Conservation (phyloP, 2,329 filamentous ascomycete genomes). For the Fusarium mexicanum region DNA sequence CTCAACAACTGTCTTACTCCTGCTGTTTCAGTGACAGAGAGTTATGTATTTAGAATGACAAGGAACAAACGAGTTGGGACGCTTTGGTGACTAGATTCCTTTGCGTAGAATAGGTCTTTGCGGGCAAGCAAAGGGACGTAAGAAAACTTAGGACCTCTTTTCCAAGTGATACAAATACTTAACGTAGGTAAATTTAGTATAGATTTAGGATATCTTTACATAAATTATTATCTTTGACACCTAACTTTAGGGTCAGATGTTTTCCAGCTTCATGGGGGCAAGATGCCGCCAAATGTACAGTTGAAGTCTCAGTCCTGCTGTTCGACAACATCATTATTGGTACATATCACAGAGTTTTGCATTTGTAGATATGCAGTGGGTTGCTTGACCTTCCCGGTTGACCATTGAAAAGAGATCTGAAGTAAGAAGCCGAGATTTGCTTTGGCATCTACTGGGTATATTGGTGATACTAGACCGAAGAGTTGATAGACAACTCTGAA, state of each 20-base stretch:
- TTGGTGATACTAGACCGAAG: not conserved
- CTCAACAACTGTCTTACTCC: not conserved
- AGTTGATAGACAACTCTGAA: conserved; percentile 6
- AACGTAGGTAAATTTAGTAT: not conserved
- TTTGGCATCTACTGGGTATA: not conserved
- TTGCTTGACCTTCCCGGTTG: not conserved
- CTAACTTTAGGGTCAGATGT: not conserved
- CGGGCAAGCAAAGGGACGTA: not conserved
- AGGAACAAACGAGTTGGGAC: not conserved
- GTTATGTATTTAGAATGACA: not conserved
- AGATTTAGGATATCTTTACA: not conserved
- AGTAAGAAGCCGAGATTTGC: not conserved
- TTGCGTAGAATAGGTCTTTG: not conserved
- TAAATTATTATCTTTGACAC: not conserved
- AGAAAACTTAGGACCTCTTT: not conserved
- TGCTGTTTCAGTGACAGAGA: not conserved
- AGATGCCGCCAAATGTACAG: not conserved
- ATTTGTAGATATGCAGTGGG: not conserved
- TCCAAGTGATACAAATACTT: not conserved
- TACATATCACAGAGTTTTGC: not conserved
- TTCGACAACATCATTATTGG: not conserved
- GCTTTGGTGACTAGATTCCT: not conserved
- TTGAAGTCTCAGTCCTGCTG: not conserved
- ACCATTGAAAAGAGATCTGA: not conserved
- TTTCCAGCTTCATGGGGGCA: not conserved